Conservation (phyloP, 345 rosid species). For the Punica granatum region DNA sequence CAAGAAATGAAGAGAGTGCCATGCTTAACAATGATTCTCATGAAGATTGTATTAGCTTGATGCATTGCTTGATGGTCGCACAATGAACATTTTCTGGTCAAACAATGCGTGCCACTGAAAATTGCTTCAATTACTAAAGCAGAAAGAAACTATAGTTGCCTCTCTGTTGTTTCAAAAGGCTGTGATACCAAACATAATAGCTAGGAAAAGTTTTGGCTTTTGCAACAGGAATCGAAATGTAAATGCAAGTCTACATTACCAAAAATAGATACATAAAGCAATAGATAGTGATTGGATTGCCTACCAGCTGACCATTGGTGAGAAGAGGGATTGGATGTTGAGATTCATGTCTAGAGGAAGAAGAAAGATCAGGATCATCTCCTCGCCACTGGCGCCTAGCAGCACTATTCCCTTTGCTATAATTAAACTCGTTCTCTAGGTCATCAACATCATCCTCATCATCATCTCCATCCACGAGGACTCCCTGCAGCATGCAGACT, state of each 20-base stretch:
- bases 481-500: conserved; percentile 39
- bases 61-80: background rate
- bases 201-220: background rate
- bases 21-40: background rate
- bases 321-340: conserved; percentile 89
- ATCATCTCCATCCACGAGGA: conserved; percentile 86
- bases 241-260: background rate
- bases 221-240: background rate
- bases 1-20: background rate
- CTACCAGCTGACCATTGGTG: conserved; percentile 77
- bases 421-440: conserved; percentile 87
- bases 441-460: conserved; percentile 94
- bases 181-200: background rate
- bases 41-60: background rate
- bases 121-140: background rate
- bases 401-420: conserved; percentile 54
- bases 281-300: conserved; percentile 9
- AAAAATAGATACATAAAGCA: background rate
- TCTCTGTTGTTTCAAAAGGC: background rate
- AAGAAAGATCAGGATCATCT: conserved; percentile 80
- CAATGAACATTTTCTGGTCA: background rate
- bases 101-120: background rate
- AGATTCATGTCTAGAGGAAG: conserved; percentile 88
- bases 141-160: background rate
- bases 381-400: conserved; percentile 70